These are phyloP conservation scores for Solanum sejunctum DNA, from an alignment of 257 asterid species.

Conservation along the genomic window DNA sequence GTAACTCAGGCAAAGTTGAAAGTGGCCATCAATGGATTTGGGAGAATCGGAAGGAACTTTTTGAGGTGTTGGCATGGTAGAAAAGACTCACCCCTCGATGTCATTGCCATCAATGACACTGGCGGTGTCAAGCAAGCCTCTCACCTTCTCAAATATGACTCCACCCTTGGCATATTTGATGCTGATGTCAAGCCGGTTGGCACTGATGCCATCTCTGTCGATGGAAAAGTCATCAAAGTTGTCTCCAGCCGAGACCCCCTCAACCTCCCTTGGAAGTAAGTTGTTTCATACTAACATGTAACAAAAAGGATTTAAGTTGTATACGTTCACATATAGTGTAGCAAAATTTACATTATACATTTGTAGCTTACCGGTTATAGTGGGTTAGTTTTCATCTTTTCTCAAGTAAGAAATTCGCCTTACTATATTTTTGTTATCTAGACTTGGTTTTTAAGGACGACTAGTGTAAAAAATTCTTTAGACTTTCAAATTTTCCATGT, in stretches of 20 bases:
- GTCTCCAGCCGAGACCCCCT: slow-evolving; percentile 53
- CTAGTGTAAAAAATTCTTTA: not conserved
- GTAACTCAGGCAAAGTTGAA: slow-evolving; percentile 77
- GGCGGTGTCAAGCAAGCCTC: slow-evolving; percentile 98
- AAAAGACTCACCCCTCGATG: slow-evolving; percentile 83
- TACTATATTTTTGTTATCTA: not conserved
- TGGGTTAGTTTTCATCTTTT: not conserved
- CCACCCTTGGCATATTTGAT: slow-evolving; percentile 86
- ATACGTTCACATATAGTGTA: not conserved
- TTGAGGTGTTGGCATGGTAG: slow-evolving; percentile 93
- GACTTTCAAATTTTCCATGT: not conserved
- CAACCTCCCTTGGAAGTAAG: slow-evolving; percentile 56
- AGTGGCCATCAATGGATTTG: slow-evolving; percentile 90
- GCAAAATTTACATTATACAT: not conserved
- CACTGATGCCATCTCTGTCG: slow-evolving; percentile 54
- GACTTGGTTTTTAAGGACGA: not conserved
- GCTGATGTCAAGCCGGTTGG: slow-evolving; percentile 84
- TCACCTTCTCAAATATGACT: slow-evolving; percentile 94
- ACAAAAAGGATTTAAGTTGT: not conserved
- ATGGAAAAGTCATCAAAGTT: slow-evolving; percentile 58
- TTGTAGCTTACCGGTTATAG: not conserved
- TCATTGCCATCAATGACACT: slow-evolving; percentile 79
- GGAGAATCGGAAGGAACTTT: slow-evolving; percentile 90
- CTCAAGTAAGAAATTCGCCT: not conserved
- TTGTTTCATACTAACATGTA: not conserved